Evolutionary conservation across 495 filamentous ascomycete species (phyloP), one percentile per base, ranked within the genome.

Genomic region (Penicillium alfredii): DNA sequence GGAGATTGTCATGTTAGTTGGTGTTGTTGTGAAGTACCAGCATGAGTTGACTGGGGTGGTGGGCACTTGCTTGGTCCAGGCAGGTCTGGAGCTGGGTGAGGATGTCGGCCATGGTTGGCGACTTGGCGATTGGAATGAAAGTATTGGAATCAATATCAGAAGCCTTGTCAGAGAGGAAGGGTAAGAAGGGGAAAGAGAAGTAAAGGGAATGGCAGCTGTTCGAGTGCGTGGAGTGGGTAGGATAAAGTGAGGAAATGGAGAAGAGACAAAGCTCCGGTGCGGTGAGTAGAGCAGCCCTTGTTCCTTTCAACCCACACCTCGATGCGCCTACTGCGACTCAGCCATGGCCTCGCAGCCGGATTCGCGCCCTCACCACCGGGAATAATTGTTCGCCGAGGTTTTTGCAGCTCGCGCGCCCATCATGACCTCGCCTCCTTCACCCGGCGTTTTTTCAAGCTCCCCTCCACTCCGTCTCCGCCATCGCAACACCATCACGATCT

Each of bases 41-140:
- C 24, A 38, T 31, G 25, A n/a, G n/a, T n/a, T 28, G 20, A 18
- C 33, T 17, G 4, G 8, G 5, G 10, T 10, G 22, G 9, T 24
- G 26, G 28, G 21, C 25, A 33, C 42, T 27, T 67, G 90, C 87
- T 69, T 94, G 81, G 57, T 97, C 90, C 38, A 94, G 81, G 56
- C 86, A 85, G 58, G 94, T 88, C 69, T 98, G 92, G 25, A 98
- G 74, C 57, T 96, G 89, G 3, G 92, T 95, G 24, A 98, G 76
- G 27, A 82, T 76, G 61, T 98, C 92, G 0, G 83, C 84, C 90
- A 95, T 96, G 36, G 30, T 66, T 50, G 23, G 22, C 32, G 30
- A 45, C 16, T 28, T 11, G 23, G 28, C 14, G 8, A 20, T 33
- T 27, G 20, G 23, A 26, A 9, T 15, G 8, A 8, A 1, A 31